Evolutionary conservation across 2,329 filamentous ascomycete species (phyloP).

Genomic region (Diplodia corticola): DNA sequence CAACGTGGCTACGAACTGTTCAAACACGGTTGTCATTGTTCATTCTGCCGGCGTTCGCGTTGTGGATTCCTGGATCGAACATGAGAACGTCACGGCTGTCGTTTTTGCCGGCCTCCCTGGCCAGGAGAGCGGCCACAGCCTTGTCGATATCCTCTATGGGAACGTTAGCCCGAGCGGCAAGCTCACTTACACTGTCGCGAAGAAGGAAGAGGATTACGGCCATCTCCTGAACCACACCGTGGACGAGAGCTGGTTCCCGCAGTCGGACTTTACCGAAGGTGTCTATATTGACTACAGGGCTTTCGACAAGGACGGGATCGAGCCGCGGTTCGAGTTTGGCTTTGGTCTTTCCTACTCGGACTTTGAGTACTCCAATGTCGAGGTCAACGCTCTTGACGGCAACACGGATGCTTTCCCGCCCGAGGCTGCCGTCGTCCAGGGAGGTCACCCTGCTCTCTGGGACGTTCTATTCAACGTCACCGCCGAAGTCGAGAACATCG

Average conservation of each 20-base stretch:
- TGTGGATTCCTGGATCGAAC: slow-evolving; percentile 34
- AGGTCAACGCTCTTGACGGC: slow-evolving; percentile 43
- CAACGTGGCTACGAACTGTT: slow-evolving; percentile 48
- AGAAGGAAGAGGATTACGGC: slow-evolving; percentile 74
- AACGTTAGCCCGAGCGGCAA: slow-evolving; percentile 72
- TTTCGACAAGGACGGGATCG: slow-evolving; percentile 62
- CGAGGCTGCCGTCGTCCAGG: slow-evolving; percentile 17
- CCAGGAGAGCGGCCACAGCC: slow-evolving; percentile 32
- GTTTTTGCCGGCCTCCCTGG: slow-evolving; percentile 35
- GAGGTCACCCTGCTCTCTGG: slow-evolving; percentile 22
- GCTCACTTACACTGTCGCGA: slow-evolving; percentile 84
- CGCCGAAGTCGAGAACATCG: slow-evolving; percentile 26
- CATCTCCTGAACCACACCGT: slow-evolving; percentile 30
- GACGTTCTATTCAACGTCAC: slow-evolving; percentile 20
- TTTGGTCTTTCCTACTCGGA: slow-evolving; percentile 66
- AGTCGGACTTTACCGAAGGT: slow-evolving; percentile 47
- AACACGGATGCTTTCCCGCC: slow-evolving; percentile 11
- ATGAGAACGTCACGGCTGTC: slow-evolving; percentile 36
- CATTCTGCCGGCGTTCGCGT: slow-evolving; percentile 41
- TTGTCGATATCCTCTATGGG: slow-evolving; percentile 32
- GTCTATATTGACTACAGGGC: slow-evolving; percentile 49
- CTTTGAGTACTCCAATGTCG: slow-evolving; percentile 60
- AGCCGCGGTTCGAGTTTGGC: slow-evolving; percentile 66
- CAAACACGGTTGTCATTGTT: slow-evolving; percentile 53
- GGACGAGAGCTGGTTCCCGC: slow-evolving; percentile 28